Percentiles rank a stretch among this genome's conserved stretches.
These are phyloP conservation scores for Chaetomium fimeti DNA, from an alignment of 495 filamentous ascomycete species.

Conservation along the genomic window DNA sequence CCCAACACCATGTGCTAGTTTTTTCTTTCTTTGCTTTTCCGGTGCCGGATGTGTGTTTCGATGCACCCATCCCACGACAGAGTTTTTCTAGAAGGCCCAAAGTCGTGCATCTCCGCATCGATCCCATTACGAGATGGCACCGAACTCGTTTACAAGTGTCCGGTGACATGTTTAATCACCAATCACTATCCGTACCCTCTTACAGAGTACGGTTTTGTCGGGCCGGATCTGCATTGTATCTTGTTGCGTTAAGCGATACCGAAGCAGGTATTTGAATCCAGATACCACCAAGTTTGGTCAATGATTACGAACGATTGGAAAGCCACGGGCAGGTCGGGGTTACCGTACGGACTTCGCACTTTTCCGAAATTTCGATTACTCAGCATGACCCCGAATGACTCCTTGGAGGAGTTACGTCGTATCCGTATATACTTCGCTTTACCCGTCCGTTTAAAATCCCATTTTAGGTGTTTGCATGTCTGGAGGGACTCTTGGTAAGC, in stretches of 20 bases:
- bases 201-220: background rate
- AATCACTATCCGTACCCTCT: background rate
- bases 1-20: background rate
- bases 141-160: background rate
- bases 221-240: background rate
- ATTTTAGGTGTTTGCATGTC: background rate
- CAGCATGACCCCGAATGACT: background rate
- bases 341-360: background rate
- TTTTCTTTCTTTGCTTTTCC: background rate
- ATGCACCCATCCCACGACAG: background rate
- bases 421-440: background rate
- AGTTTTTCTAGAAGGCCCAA: constrained; percentile 2
- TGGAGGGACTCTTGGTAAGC: background rate
- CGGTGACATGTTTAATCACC: background rate
- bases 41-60: background rate
- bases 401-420: too few species aligned
- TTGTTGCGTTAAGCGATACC: background rate
- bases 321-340: background rate
- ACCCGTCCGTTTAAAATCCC: background rate
- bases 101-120: background rate
- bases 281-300: background rate
- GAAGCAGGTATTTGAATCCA: background rate
- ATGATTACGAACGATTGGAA: background rate
- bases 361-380: background rate
- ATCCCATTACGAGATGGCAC: constrained; percentile 8